Conservation (phyloP, 2,329 filamentous ascomycete species). For the Sporothrix phasma region DNA sequence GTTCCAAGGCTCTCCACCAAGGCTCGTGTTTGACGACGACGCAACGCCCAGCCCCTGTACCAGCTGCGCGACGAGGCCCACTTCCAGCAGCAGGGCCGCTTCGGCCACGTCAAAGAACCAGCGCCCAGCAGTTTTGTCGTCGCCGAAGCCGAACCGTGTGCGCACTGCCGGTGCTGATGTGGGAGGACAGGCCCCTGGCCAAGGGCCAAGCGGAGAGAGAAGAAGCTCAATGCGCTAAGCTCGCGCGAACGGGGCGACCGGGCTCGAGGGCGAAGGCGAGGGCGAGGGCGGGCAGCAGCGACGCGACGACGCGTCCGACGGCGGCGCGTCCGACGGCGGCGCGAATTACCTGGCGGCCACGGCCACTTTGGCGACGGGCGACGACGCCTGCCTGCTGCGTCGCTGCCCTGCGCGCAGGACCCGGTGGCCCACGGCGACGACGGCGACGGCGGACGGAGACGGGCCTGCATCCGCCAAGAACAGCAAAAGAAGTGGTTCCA, state of each 20-base stretch:
- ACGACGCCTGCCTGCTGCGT: slow-evolving; percentile 49
- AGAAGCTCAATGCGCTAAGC: slow-evolving; percentile 64
- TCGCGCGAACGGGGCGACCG: slow-evolving; percentile 44
- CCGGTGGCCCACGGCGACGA: slow-evolving; percentile 20
- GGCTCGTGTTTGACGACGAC: slow-evolving; percentile 84
- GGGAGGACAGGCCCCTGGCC: slow-evolving; percentile 72
- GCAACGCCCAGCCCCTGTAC: slow-evolving; percentile 74
- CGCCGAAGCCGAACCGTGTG: slow-evolving; percentile 60
- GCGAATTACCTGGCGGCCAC: slow-evolving; percentile 28
- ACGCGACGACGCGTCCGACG: slow-evolving; percentile 21
- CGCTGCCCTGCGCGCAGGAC: slow-evolving; percentile 39
- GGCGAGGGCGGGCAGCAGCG: slow-evolving; percentile 27
- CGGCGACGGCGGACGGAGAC: slow-evolving; percentile 24
- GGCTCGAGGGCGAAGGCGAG: slow-evolving; percentile 10
- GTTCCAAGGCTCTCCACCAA: slow-evolving; percentile 77
- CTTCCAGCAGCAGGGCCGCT: slow-evolving; percentile 66
- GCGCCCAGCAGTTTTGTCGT: slow-evolving; percentile 68
- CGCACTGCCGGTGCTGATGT: slow-evolving; percentile 63
- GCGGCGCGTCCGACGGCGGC: slow-evolving; percentile 22
- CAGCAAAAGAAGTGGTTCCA: slow-evolving; percentile 72
- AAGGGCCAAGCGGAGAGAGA: slow-evolving; percentile 70
- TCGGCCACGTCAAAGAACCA: slow-evolving; percentile 68
- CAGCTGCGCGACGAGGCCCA: slow-evolving; percentile 77
- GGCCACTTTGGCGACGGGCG: slow-evolving; percentile 31
- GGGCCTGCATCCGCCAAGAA: slow-evolving; percentile 38